Evolutionary conservation across 257 asterid genomes (phyloP).

Genomic region (Penstemon eatonii): DNA sequence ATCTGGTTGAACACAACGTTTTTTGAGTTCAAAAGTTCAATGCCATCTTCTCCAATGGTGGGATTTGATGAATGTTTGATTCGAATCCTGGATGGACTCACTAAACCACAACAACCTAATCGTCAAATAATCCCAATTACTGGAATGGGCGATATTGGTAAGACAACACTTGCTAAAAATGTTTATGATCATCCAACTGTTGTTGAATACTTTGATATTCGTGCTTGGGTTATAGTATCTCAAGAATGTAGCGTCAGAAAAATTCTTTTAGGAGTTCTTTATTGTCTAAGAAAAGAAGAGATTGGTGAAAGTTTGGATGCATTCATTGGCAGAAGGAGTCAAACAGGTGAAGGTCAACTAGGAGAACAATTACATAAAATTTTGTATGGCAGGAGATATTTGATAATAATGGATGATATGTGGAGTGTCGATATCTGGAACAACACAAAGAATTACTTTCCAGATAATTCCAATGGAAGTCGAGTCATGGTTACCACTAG

Average conservation of each 20-base stretch:
- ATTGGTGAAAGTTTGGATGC: neutral
- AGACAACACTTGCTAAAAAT: conserved; percentile 1
- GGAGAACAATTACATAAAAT: too few relatives aligned
- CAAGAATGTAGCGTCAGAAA: neutral
- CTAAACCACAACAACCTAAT: neutral
- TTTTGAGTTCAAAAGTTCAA: neutral
- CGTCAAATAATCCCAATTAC: neutral
- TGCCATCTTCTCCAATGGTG: neutral
- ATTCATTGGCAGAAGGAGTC: neutral
- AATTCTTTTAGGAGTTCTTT: neutral
- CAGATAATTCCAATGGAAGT: neutral
- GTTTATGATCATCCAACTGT: neutral
- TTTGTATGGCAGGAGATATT: conserved; percentile 21
- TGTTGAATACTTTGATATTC: neutral
- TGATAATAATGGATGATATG: conserved; percentile 28
- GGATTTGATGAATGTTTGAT: neutral
- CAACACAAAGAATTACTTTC: neutral
- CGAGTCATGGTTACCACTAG: conserved; percentile 23
- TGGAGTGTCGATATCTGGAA: conserved; percentile 9
- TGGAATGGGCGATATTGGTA: conserved; percentile 3
- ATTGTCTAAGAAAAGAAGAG: too few relatives aligned
- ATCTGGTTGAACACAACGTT: too few relatives aligned
- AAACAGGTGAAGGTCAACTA: neutral
- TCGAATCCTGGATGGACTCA: neutral
- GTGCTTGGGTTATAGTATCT: neutral